Conservation (phyloP, 495 filamentous ascomycete species). For the Pyrenopolyporus hunteri region DNA sequence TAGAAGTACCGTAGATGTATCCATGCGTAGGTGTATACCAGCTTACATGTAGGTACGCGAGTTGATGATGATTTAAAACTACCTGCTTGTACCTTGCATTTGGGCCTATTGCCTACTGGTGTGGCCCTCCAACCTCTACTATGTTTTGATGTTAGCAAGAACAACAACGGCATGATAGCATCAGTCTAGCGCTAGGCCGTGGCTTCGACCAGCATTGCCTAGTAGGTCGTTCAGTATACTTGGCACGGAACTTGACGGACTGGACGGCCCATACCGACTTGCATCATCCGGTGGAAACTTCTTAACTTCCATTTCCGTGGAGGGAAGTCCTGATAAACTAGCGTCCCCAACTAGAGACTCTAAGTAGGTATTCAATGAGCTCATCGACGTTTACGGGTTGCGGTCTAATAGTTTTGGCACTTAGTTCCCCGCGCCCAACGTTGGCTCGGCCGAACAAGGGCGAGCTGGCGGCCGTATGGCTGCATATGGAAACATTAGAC, state of each 20-base stretch:
- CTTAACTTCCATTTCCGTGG: conserved; percentile 1
- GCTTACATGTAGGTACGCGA: no score
- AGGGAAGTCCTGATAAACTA: background rate
- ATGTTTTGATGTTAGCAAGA: background rate
- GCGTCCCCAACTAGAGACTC: conserved; percentile 11
- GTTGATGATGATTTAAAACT: no score
- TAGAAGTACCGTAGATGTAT: no score
- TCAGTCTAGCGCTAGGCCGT: conserved; percentile 3
- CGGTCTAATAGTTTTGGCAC: background rate
- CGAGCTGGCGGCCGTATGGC: no score
- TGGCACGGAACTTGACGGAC: conserved; percentile 17
- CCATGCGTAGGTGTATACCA: no score
- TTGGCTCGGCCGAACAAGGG: conserved; percentile 2
- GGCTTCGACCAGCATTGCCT: conserved; percentile 3
- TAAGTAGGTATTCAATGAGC: conserved; percentile 4
- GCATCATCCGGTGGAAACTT: conserved; percentile 30
- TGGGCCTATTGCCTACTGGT: background rate
- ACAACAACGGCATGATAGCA: background rate
- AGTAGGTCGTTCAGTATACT: conserved; percentile 5
- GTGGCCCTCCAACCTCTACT: background rate
- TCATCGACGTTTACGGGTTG: conserved; percentile 8
- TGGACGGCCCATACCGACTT: conserved; percentile 18
- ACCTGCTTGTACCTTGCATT: background rate
- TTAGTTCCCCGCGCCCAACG: background rate
- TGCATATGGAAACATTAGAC: no score